These are phyloP conservation scores for Aureobasidium sp. DNA, from an alignment of 2,329 filamentous ascomycete species.

Conservation along the genomic window DNA sequence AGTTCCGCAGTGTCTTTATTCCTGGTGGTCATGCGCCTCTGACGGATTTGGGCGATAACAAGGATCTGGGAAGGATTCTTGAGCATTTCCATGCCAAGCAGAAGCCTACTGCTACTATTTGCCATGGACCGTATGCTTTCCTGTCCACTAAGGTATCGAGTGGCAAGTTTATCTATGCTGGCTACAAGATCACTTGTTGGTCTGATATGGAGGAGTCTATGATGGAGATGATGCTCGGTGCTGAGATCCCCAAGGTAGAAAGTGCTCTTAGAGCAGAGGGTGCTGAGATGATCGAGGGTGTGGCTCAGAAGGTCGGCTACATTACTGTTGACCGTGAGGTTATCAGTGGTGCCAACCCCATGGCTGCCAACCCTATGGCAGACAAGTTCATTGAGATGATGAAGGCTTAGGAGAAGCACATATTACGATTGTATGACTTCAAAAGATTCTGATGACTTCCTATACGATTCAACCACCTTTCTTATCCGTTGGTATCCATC, in stretches of 20 bases:
- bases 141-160: conserved; percentile 44
- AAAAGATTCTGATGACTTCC: not conserved
- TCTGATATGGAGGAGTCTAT: conserved; percentile 51
- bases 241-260: conserved; percentile 50
- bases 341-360: conserved; percentile 37
- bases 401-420: conserved; percentile 14
- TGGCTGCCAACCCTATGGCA: conserved; percentile 37
- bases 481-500: not conserved
- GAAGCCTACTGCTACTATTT: conserved; percentile 53
- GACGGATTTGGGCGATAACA: conserved; percentile 44
- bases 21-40: conserved; percentile 53
- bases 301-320: conserved; percentile 42
- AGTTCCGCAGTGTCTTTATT: conserved; percentile 48
- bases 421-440: not conserved
- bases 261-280: conserved; percentile 42
- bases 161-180: conserved; percentile 48
- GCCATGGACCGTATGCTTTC: conserved; percentile 53
- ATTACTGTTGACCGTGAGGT: conserved; percentile 50
- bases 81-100: conserved; percentile 43
- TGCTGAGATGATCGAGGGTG: conserved; percentile 49
- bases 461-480: not conserved
- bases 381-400: conserved; percentile 40
- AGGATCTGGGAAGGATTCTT: conserved; percentile 48
- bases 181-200: conserved; percentile 52
- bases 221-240: conserved; percentile 50